Evolutionary conservation across 495 filamentous ascomycete genomes (phyloP).

Genomic region (Talaromyces thailandensis): DNA sequence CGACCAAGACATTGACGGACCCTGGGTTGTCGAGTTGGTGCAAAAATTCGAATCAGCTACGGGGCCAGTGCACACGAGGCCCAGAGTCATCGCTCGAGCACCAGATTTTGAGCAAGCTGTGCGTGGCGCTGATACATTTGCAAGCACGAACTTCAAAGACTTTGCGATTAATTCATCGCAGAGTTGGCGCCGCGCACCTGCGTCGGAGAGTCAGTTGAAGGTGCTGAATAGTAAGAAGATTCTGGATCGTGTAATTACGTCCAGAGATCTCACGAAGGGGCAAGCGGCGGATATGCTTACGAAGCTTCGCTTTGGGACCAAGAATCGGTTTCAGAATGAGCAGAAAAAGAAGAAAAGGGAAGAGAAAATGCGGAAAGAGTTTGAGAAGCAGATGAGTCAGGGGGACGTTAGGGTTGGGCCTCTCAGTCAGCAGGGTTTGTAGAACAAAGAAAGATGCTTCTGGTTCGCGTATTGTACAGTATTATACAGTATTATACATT

Average conservation of each 20-base stretch:
- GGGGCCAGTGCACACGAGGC: conserved; percentile 49
- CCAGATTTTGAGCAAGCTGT: conserved; percentile 61
- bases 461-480: not conserved
- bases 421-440: conserved; percentile 15
- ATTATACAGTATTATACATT: not conserved
- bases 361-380: conserved; percentile 24
- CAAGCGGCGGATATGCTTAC: conserved; percentile 88
- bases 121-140: conserved; percentile 76
- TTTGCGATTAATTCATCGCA: conserved; percentile 47
- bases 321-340: conserved; percentile 52
- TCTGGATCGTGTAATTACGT: conserved; percentile 43
- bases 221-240: conserved; percentile 61
- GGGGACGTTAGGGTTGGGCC: conserved; percentile 59
- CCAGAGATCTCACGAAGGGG: conserved; percentile 60
- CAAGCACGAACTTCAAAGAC: conserved; percentile 48
- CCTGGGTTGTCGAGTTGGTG: conserved; percentile 25
- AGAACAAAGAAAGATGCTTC: not conserved
- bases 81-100: conserved; percentile 53
- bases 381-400: conserved; percentile 27
- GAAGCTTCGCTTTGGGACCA: conserved; percentile 76
- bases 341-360: conserved; percentile 28
- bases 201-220: conserved; percentile 59
- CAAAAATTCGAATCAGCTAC: conserved; percentile 11
- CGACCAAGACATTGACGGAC: conserved; percentile 4
- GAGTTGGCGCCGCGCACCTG: conserved; percentile 57